Conservation (phyloP, 78 protist genomes). For the Anaeramoeba ignava region DNA sequence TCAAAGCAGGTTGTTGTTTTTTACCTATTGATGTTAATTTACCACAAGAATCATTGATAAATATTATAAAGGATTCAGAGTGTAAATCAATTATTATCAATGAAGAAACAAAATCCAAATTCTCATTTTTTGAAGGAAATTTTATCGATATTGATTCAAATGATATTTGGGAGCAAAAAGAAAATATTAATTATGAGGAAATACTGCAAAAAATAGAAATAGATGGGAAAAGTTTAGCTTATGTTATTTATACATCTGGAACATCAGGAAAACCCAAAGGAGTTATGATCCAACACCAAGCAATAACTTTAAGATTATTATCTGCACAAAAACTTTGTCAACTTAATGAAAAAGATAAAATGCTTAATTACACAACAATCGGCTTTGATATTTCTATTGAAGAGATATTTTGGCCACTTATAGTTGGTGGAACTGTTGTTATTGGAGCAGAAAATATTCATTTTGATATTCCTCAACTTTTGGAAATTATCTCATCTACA, state of each 20-base stretch:
- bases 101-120: no score
- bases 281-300: background rate
- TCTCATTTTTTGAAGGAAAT: no score
- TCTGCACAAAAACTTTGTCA: background rate
- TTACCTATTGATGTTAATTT: background rate
- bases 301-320: background rate
- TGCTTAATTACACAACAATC: constrained; percentile 1
- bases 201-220: no score
- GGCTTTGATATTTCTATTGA: background rate
- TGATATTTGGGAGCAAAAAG: no score
- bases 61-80: no score
- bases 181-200: no score
- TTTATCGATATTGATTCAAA: no score
- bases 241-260: constrained; percentile 28
- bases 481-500: background rate
- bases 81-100: no score
- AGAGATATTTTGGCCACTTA: background rate
- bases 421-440: background rate
- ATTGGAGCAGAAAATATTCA: background rate
- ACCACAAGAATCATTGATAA: background rate
- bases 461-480: background rate
- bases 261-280: constrained; percentile 28
- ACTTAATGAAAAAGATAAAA: background rate
- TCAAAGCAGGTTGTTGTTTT: background rate
- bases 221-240: no score